phyloP scores from a whole-genome alignment of 768 basidiomycete genomes.

The Boletus pseudopeckii region DNA sequence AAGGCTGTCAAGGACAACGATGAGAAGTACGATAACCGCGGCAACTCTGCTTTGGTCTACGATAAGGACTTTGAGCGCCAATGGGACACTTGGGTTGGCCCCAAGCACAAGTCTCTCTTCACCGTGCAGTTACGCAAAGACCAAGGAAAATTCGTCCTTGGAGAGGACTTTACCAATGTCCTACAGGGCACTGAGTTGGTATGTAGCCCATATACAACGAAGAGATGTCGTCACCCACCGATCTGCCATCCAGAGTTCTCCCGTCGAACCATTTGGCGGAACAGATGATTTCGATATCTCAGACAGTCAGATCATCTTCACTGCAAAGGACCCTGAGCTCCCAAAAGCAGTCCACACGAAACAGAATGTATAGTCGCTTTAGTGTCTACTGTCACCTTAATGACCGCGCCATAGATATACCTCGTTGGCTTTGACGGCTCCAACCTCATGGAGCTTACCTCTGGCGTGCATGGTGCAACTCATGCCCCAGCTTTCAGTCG shows the following conservation, averaged over 20 bases:
- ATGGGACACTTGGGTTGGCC: conserved; percentile 75
- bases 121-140: conserved; percentile 54
- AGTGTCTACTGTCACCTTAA: neutral
- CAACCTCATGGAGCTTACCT: conserved; percentile 66
- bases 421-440: conserved; percentile 56
- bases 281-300: conserved; percentile 79
- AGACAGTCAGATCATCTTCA: conserved; percentile 67
- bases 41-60: conserved; percentile 68
- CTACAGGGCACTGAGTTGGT: conserved; percentile 71
- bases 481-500: conserved; percentile 67
- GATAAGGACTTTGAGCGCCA: conserved; percentile 69
- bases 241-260: conserved; percentile 46
- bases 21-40: conserved; percentile 66
- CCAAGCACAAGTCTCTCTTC: conserved; percentile 72
- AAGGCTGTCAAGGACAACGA: conserved; percentile 68
- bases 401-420: conserved; percentile 53
- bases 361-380: conserved; percentile 55
- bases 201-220: conserved; percentile 19
- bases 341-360: conserved; percentile 85
- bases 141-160: conserved; percentile 50
- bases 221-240: neutral
- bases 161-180: conserved; percentile 51
- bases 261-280: conserved; percentile 87
- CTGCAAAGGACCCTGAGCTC: conserved; percentile 78
- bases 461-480: conserved; percentile 81